A percentile compares a stretch with the other conserved stretches of the same genome.
Conservation (phyloP, 495 filamentous ascomycete genomes). For the Hypoxylon cercidicola region DNA sequence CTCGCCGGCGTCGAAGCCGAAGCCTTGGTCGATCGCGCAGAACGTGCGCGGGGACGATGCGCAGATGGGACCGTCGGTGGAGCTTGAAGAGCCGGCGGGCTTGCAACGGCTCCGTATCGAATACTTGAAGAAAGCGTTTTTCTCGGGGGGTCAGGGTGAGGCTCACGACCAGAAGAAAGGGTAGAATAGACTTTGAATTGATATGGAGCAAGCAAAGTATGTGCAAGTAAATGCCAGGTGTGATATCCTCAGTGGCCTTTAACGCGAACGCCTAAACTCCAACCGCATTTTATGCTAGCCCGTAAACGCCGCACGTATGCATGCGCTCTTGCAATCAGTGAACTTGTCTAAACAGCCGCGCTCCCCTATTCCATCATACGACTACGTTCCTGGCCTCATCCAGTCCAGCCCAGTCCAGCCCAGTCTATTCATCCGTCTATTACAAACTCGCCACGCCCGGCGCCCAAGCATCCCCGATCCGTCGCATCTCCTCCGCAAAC, state of each 20-base stretch:
- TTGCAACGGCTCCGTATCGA: constrained; percentile 51
- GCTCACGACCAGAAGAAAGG: neutral
- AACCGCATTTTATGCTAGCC: too few species aligned
- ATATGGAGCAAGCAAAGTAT: constrained; percentile 18
- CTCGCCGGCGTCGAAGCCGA: constrained; percentile 34
- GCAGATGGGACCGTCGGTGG: constrained; percentile 50
- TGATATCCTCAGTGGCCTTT: neutral
- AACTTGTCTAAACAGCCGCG: too few species aligned
- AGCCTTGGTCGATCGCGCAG: neutral
- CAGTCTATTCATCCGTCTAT: neutral
- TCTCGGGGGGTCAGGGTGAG: constrained; percentile 1
- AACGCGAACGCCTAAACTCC: too few species aligned
- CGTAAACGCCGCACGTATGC: too few species aligned
- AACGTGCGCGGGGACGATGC: constrained; percentile 40
- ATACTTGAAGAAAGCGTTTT: constrained; percentile 35
- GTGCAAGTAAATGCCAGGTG: neutral
- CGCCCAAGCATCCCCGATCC: constrained; percentile 80
- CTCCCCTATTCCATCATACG: too few species aligned
- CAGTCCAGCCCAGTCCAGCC: neutral
- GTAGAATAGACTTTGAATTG: constrained; percentile 5
- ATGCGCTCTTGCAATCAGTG: too few species aligned
- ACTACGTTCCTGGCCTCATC: too few species aligned
- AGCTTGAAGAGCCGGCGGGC: constrained; percentile 55
- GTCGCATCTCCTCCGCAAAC: constrained; percentile 83
- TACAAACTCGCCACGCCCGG: constrained; percentile 62